Percentiles rank a stretch among this genome's conserved stretches.
Conservation (phyloP, 345 rosid genomes). For the Salix koriyanagi region DNA sequence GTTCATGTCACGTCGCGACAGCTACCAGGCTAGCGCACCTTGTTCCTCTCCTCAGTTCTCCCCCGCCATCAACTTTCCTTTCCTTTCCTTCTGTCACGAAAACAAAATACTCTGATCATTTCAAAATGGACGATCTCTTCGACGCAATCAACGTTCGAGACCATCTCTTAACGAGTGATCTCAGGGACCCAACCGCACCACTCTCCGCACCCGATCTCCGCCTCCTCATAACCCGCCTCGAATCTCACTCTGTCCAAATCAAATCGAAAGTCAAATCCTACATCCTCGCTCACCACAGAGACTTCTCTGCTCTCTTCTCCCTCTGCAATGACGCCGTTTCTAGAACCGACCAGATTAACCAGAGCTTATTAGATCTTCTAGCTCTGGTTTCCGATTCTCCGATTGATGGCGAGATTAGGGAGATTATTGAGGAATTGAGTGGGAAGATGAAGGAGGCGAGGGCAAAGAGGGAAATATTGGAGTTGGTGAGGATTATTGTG, state of each 20-base stretch:
- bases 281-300: slow-evolving; percentile 64
- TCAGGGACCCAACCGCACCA: slow-evolving; percentile 68
- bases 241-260: slow-evolving; percentile 82
- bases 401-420: slow-evolving; percentile 59
- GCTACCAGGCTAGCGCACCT: too few species aligned
- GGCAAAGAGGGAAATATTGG: slow-evolving; percentile 59
- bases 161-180: slow-evolving; percentile 80
- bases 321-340: slow-evolving; percentile 66
- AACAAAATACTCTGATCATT: too few species aligned
- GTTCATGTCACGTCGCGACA: too few species aligned
- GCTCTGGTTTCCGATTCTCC: slow-evolving; percentile 55
- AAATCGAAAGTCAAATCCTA: slow-evolving; percentile 85
- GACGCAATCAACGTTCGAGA: slow-evolving; percentile 61
- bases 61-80: too few species aligned
- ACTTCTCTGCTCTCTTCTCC: slow-evolving; percentile 77
- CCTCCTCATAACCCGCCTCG: slow-evolving; percentile 74
- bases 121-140: slow-evolving; percentile 20
- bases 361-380: slow-evolving; percentile 43
- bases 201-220: slow-evolving; percentile 98
- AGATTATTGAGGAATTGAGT: slow-evolving; percentile 49
- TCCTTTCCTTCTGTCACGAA: too few species aligned
- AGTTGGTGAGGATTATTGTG: slow-evolving; percentile 51
- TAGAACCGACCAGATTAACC: slow-evolving; percentile 40
- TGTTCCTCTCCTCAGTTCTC: too few species aligned
- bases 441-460: slow-evolving; percentile 54